Conservation (phyloP, 805 yeast genomes). For the Pichia thaimueangensis region DNA sequence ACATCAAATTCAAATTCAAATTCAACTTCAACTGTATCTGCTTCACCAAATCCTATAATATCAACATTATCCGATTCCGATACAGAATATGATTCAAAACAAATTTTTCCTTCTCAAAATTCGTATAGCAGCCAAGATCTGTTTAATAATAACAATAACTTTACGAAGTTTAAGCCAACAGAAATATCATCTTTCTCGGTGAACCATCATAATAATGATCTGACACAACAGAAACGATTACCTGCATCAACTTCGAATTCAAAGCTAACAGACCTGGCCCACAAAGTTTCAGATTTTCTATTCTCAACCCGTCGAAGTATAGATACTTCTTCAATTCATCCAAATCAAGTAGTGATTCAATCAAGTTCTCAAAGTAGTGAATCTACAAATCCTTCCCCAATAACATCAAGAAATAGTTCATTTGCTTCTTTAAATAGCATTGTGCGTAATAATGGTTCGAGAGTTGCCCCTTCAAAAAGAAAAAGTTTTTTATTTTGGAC, state of each 20-base stretch:
- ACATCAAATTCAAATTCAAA: no score
- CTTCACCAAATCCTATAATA: not conserved
- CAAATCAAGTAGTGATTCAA: not conserved
- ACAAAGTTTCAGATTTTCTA: constrained; percentile 25
- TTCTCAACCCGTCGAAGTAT: constrained; percentile 17
- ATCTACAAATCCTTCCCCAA: constrained; percentile 15
- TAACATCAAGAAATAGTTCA: constrained; percentile 20
- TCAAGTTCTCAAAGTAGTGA: constrained; percentile 6
- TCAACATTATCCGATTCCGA: not conserved
- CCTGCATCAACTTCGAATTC: constrained; percentile 17
- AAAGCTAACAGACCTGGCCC: constrained; percentile 24
- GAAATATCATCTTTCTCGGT: not conserved
- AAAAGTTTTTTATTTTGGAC: constrained; percentile 9
- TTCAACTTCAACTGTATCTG: no score
- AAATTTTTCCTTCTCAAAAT: not conserved
- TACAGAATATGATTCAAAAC: not conserved
- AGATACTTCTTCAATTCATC: constrained; percentile 11
- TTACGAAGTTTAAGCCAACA: not conserved
- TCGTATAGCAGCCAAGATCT: constrained; percentile 3
- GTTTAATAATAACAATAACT: not conserved
- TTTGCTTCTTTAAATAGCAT: constrained; percentile 23
- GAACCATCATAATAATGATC: not conserved
- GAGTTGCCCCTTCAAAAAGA: constrained; percentile 8
- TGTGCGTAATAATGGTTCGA: constrained; percentile 11
- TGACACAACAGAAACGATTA: not conserved